Evolutionary conservation across 2,329 filamentous ascomycete species (phyloP).

Genomic region (Aschersonia sp.): DNA sequence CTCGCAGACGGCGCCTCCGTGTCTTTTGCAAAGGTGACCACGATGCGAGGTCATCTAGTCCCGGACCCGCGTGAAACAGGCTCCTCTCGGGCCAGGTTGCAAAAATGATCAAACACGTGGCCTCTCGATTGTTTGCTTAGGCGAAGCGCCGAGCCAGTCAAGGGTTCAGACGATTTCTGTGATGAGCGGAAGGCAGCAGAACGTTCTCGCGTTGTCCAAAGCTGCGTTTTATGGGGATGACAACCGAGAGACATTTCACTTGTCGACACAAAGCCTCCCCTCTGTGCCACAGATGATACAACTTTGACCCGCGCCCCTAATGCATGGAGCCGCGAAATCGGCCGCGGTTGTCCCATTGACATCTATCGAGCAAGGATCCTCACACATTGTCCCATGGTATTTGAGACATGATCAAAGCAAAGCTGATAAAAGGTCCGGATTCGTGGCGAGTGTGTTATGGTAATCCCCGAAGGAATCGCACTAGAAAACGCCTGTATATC

Average conservation of each 20-base stretch:
- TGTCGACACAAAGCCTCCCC: not conserved
- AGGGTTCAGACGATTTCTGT: not conserved
- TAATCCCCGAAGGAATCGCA: slow-evolving; percentile 4
- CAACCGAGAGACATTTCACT: not conserved
- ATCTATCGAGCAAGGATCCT: not conserved
- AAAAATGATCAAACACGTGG: not conserved
- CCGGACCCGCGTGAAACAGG: no score
- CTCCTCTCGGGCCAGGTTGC: not conserved
- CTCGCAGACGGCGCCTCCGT: not conserved
- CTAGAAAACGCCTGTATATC: slow-evolving; percentile 2
- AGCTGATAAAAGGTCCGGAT: not conserved
- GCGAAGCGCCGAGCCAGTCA: not conserved
- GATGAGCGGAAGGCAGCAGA: not conserved
- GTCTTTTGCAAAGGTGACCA: no score
- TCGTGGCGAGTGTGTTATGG: not conserved
- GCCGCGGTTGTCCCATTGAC: not conserved
- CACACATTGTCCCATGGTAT: not conserved
- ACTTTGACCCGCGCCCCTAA: not conserved
- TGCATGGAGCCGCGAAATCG: not conserved
- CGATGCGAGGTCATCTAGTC: no score
- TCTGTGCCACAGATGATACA: not conserved
- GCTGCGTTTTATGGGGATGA: not conserved
- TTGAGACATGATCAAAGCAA: not conserved
- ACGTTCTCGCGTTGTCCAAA: not conserved
- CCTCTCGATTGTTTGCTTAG: not conserved